Conservation (phyloP, 2,329 filamentous ascomycete genomes). For the Teratosphaeria pseudoeucalypti region DNA sequence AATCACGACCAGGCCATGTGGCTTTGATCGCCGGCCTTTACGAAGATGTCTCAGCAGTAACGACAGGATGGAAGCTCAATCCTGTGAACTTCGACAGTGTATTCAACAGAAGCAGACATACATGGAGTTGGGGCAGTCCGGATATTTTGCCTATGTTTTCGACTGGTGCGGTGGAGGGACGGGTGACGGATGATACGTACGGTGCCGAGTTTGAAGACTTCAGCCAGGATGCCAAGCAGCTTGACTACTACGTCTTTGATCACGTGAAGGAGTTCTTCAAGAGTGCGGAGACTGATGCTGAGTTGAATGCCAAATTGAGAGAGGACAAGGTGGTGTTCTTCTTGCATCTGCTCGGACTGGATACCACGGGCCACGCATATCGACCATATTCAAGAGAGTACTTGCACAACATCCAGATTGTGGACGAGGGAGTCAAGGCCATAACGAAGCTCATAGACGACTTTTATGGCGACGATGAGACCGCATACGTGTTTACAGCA, state of each 20-base stretch:
- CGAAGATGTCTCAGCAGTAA: conserved; percentile 94
- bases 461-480: conserved; percentile 75
- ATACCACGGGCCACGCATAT: conserved; percentile 78
- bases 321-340: conserved; percentile 92
- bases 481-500: conserved; percentile 91
- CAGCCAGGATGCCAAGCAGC: conserved; percentile 64
- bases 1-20: conserved; percentile 92
- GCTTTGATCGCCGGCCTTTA: conserved; percentile 93
- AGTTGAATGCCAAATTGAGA: conserved; percentile 59
- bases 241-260: conserved; percentile 95
- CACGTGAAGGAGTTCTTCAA: conserved; percentile 79
- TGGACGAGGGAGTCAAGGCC: conserved; percentile 81
- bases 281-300: conserved; percentile 66
- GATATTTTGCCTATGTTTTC: conserved; percentile 98
- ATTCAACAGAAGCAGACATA: conserved; percentile 92
- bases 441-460: conserved; percentile 69
- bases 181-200: conserved; percentile 81
- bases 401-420: conserved; percentile 83
- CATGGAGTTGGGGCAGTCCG: conserved; percentile 98
- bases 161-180: conserved; percentile 75
- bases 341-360: conserved; percentile 80
- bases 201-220: conserved; percentile 81
- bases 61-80: conserved; percentile 96
- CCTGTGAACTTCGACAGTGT: conserved; percentile 98
- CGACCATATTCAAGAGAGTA: conserved; percentile 94